phyloP scores from a whole-genome alignment of 305 asterid genomes.

The Fraxinus ornus region DNA sequence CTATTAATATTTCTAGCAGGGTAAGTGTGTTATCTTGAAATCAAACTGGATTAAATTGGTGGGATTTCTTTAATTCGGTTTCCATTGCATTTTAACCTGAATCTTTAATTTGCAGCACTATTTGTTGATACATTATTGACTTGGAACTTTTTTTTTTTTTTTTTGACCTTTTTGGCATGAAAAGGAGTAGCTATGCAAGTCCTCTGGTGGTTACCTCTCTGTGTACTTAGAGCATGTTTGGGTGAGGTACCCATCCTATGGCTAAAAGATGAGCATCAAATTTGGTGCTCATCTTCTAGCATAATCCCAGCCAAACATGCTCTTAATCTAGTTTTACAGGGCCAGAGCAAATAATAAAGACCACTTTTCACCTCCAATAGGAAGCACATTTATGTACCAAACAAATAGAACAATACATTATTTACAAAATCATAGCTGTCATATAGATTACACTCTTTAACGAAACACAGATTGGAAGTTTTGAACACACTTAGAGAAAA shows the following conservation, averaged over 20 bases:
- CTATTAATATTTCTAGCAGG: constrained; percentile 20
- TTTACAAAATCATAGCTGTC: not conserved
- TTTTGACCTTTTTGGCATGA: not conserved
- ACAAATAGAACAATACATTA: not conserved
- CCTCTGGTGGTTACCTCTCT: not conserved
- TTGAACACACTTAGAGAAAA: not conserved
- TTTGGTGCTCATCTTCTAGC: not conserved
- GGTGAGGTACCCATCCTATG: not conserved
- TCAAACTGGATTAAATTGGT: constrained; percentile 2
- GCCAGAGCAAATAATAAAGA: not conserved
- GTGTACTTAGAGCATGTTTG: not conserved
- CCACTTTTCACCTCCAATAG: not conserved
- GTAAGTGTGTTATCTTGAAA: not conserved
- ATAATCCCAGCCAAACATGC: not conserved
- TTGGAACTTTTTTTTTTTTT: not conserved
- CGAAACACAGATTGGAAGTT: not conserved
- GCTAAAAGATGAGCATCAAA: not conserved
- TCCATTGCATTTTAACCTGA: not conserved
- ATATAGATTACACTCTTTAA: not conserved
- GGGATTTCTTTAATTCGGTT: constrained; percentile 5
- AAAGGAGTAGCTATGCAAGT: not conserved
- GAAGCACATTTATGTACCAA: not conserved
- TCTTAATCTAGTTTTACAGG: not conserved
- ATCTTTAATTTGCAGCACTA: not conserved
- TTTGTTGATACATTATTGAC: not conserved